Conservation (phyloP, 495 filamentous ascomycete species). For the Schizothecium vesticola region DNA sequence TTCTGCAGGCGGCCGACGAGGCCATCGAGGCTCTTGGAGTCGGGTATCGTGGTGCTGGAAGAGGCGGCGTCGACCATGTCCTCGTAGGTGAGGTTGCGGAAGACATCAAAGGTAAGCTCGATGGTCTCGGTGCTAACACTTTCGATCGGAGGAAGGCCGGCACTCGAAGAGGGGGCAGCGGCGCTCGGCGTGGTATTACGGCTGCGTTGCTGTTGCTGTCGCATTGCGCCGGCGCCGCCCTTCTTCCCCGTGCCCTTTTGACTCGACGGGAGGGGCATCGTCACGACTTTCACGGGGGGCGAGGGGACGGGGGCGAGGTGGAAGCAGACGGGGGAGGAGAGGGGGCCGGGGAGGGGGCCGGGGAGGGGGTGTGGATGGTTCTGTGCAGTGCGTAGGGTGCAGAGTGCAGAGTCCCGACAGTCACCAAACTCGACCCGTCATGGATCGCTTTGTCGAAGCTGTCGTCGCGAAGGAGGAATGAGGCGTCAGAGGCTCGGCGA, state of each 20-base stretch:
- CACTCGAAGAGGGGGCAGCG: conserved; percentile 35
- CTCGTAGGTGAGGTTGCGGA: conserved; percentile 58
- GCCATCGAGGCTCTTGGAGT: conserved; percentile 65
- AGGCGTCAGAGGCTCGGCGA: not conserved
- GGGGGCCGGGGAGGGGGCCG: not conserved
- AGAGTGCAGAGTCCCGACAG: not conserved
- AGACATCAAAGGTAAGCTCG: conserved; percentile 48
- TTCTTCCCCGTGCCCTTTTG: conserved; percentile 77
- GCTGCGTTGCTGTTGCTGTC: conserved; percentile 57
- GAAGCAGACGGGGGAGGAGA: not conserved
- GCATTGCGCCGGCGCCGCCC: conserved; percentile 57
- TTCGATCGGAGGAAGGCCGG: conserved; percentile 48
- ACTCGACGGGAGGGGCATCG: conserved; percentile 48
- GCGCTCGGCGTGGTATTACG: conserved; percentile 81
- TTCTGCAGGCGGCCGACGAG: conserved; percentile 62
- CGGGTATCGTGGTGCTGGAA: conserved; percentile 61
- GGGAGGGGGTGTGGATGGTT: not conserved
- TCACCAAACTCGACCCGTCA: not conserved
- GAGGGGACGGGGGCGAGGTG: not conserved
- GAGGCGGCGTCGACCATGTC: conserved; percentile 64
- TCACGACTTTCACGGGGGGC: not conserved
- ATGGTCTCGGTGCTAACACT: conserved; percentile 60
- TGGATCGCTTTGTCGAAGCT: not conserved
- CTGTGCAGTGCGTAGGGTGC: not conserved
- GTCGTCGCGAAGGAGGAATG: not conserved